Base-by-base conservation (phyloP, 257 asterid genomes). In the Lycium ferocissimum region DNA sequence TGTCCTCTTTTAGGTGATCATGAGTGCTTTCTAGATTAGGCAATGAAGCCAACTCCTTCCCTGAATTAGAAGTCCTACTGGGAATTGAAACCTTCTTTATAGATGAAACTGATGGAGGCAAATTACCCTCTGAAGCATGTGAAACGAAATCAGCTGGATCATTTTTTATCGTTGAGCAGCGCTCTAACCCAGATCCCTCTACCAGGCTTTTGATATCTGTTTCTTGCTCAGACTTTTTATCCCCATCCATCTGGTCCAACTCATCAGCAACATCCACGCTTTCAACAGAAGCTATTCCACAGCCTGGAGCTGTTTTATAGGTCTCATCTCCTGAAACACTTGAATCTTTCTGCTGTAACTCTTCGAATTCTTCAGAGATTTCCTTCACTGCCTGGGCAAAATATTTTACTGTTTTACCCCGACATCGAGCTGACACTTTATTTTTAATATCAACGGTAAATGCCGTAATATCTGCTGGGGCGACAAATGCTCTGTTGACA, bases 401-500 rank as follows among this genome's bases (percentile, higher is more conserved):
- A 84, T 79, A 82, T 89, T 84, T 95, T 15, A 89, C 89, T 6
- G 91, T 90, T 88, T 94, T 95, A 63, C 92, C 95, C 88, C 85
- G 91, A 89, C 95, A 87, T 85, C 95, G 93, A 87, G 91, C 93
- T 38, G 90, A 88, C 88, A 95, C 84, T 89, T 92, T 94, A 84
- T 86, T 86, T 89, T 93, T 95, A 8, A 87, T 86, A 84, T 94
- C 99, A 81, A 43, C 59, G 56, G 98, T 95, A 87, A 95, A 92
- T 70, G 89, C 91, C 91, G 92, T 95, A 87, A 94, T 88, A 89
- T 95, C 99, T 78, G 87, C 96, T 63, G 97, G 97, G 85, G 95
- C 93, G 59, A 95, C 99, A 93, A 94, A 95, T 85, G 97, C 99
- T 89, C 99, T 95, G 91, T 69, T 53, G 89, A 87, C 80, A 84